Evolutionary conservation across 192 early-diverging fungal genomes (phyloP).

Genomic region (Backusella australiensis): DNA sequence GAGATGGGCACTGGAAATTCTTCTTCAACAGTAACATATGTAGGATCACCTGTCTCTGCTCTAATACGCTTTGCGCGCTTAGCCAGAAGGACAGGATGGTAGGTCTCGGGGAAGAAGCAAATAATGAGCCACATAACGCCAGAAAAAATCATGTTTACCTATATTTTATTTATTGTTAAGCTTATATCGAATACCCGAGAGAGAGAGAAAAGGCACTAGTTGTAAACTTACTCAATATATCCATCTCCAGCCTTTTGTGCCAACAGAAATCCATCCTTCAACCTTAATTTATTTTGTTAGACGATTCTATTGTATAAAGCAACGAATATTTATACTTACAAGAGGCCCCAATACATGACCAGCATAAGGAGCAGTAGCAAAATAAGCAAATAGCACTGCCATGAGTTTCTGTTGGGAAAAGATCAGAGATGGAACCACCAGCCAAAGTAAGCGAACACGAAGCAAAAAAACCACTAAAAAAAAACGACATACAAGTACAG

Average conservation of each 20-base stretch:
- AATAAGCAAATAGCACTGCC: conserved; percentile 31
- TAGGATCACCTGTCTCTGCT: conserved; percentile 12
- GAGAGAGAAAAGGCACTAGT: background rate
- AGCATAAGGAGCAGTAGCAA: conserved; percentile 30
- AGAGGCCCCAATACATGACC: conserved; percentile 30
- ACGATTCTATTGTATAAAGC: no score
- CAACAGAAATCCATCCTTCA: conserved; percentile 29
- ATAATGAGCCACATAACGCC: conserved; percentile 27
- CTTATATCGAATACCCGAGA: background rate
- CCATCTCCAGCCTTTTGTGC: conserved; percentile 25
- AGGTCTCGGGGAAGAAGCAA: conserved; percentile 18
- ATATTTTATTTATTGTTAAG: background rate
- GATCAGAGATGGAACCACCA: conserved; percentile 25
- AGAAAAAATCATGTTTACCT: conserved; percentile 26
- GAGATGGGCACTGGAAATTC: conserved; percentile 18
- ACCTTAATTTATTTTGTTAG: background rate
- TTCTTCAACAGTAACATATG: conserved; percentile 32
- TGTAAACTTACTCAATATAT: conserved; percentile 21
- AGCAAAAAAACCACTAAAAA: conserved; percentile 24
- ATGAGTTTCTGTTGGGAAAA: conserved; percentile 16
- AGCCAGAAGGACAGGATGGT: conserved; percentile 21
- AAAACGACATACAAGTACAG: conserved; percentile 27
- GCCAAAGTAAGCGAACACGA: conserved; percentile 24
- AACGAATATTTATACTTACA: background rate
- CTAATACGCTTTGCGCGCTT: conserved; percentile 21